A percentile compares a stretch with the other conserved stretches of the same genome.
phyloP scores from a whole-genome alignment of 2,329 filamentous ascomycete genomes.

The Lizonia empirigonia region DNA sequence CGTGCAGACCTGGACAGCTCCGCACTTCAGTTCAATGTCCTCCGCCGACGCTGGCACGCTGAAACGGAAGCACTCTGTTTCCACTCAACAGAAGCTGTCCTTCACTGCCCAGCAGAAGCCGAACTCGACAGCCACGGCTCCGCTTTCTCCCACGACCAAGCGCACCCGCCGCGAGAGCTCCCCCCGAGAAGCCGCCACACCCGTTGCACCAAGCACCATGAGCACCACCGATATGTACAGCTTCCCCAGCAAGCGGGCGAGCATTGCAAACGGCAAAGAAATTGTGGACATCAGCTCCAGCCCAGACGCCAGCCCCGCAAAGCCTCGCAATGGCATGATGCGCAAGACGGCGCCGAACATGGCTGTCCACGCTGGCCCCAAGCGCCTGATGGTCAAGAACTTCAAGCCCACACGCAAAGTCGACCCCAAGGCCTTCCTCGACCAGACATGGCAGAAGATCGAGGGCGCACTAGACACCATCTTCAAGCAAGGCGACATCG shows the following conservation, averaged over 20 bases:
- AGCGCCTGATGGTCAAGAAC: slow-evolving; percentile 93
- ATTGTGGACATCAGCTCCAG: slow-evolving; percentile 41
- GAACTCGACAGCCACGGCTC: slow-evolving; percentile 28
- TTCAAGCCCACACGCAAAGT: slow-evolving; percentile 68
- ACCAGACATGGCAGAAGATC: slow-evolving; percentile 75
- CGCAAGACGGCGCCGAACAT: slow-evolving; percentile 66
- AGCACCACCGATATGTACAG: slow-evolving; percentile 45
- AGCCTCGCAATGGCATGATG: slow-evolving; percentile 45
- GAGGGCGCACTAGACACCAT: slow-evolving; percentile 74
- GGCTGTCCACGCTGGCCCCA: slow-evolving; percentile 68
- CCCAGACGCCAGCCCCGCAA: slow-evolving; percentile 51
- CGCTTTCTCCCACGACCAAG: slow-evolving; percentile 40
- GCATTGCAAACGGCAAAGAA: slow-evolving; percentile 21
- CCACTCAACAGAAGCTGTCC: slow-evolving; percentile 46
- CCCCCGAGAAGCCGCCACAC: slow-evolving; percentile 18
- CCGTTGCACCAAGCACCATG: slow-evolving; percentile 27
- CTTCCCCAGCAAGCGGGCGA: slow-evolving; percentile 40
- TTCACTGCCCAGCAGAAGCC: slow-evolving; percentile 46
- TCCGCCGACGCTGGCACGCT: slow-evolving; percentile 34
- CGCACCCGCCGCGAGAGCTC: slow-evolving; percentile 39
- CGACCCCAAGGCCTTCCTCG: slow-evolving; percentile 78
- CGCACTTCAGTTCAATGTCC: slow-evolving; percentile 41
- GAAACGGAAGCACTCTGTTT: slow-evolving; percentile 47
- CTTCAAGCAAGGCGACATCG: slow-evolving; percentile 67
- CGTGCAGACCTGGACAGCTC: slow-evolving; percentile 26